These are phyloP conservation scores for Euphorbia pulcherrima DNA, from an alignment of 345 rosid species.

Conservation along the genomic window DNA sequence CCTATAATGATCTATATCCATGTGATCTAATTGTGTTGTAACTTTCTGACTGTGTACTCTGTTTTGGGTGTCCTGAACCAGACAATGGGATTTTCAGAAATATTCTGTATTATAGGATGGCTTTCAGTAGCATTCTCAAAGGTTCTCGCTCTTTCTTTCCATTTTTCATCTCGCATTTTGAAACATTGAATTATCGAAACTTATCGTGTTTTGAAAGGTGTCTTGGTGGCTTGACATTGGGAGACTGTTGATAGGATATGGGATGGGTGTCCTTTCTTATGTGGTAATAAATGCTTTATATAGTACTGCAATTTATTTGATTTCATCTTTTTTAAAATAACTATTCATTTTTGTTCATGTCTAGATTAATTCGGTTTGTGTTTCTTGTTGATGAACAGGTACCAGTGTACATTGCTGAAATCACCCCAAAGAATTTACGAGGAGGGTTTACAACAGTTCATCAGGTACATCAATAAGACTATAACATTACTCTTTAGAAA, in stretches of 20 bases:
- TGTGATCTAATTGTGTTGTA: background rate
- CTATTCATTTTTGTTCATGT: too few relatives aligned
- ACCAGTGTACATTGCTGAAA: constrained; percentile 80
- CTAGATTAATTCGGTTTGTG: background rate
- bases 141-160: constrained; percentile 24
- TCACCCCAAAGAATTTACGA: constrained; percentile 65
- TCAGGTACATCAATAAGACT: constrained; percentile 57
- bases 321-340: background rate
- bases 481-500: too few relatives aligned
- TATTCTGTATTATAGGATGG: constrained; percentile 69
- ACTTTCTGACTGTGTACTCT: background rate
- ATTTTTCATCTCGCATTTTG: too few relatives aligned
- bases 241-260: constrained; percentile 62
- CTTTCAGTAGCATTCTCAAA: constrained; percentile 46
- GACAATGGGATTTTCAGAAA: constrained; percentile 67
- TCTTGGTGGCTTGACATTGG: constrained; percentile 64
- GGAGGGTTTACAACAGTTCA: constrained; percentile 71
- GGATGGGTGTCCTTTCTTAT: constrained; percentile 45
- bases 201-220: constrained; percentile 33
- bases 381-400: constrained; percentile 33
- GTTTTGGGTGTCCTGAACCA: constrained; percentile 21
- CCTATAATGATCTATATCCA: background rate
- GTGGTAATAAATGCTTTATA: constrained; percentile 52
- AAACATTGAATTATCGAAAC: background rate
- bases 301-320: background rate